Evolutionary conservation across 345 rosid species (phyloP).

Genomic region (Aegle marmelos): DNA sequence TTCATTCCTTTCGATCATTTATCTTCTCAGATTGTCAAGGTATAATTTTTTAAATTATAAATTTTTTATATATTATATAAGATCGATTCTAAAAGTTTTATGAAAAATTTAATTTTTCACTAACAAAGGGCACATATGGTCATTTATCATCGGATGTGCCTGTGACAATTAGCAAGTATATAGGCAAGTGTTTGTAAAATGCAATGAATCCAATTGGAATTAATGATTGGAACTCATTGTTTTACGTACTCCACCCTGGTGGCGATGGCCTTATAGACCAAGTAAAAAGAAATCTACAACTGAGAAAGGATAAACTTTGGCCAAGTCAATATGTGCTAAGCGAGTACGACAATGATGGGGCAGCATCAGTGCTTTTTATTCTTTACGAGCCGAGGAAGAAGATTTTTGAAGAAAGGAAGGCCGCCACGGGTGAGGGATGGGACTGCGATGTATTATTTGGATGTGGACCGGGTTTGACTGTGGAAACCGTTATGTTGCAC

Average conservation of each 20-base stretch:
- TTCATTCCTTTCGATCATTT: too few species aligned
- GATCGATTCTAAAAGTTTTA: too few species aligned
- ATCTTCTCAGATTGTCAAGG: too few species aligned
- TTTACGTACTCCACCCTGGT: neutral
- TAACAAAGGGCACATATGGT: too few species aligned
- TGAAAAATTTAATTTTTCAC: too few species aligned
- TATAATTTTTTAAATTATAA: too few species aligned
- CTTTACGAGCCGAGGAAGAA: constrained; percentile 2
- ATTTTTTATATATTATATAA: too few species aligned
- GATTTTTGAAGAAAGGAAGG: neutral
- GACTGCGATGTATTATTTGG: constrained; percentile 7
- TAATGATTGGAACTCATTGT: neutral
- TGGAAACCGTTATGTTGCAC: neutral
- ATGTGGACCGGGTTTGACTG: neutral
- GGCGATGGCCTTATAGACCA: neutral
- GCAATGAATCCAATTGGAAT: neutral
- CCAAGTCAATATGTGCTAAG: neutral
- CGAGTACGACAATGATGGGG: neutral
- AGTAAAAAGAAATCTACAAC: neutral
- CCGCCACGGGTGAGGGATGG: neutral
- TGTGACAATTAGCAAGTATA: too few species aligned
- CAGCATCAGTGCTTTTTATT: neutral
- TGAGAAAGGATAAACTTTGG: neutral
- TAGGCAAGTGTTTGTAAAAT: too few species aligned
- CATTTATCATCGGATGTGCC: too few species aligned